Conservation (phyloP, 2,329 filamentous ascomycete species). For the Pseudocercospora musae region DNA sequence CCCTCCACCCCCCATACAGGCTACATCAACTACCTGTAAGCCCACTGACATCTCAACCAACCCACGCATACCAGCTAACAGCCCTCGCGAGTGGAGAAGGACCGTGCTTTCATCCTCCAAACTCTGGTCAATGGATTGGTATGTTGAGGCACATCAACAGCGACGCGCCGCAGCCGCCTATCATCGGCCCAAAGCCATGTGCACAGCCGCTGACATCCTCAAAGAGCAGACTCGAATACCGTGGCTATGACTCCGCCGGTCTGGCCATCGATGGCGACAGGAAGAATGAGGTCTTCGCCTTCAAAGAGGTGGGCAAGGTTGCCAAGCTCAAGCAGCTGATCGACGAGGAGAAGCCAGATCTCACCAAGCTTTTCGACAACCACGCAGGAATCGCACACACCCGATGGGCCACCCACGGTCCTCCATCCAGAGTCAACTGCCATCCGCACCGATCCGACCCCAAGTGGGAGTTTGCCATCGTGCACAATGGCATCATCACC, state of each 20-base stretch:
- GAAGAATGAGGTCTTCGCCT: constrained; percentile 95
- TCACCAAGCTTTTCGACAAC: constrained; percentile 92
- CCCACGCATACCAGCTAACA: neutral
- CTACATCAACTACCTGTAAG: constrained; percentile 96
- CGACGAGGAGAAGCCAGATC: constrained; percentile 75
- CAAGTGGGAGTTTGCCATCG: constrained; percentile 92
- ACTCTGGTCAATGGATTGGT: constrained; percentile 89
- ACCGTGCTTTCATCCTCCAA: constrained; percentile 92
- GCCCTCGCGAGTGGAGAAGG: constrained; percentile 64
- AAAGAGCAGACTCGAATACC: constrained; percentile 83
- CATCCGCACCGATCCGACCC: constrained; percentile 97
- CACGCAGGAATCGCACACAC: constrained; percentile 99
- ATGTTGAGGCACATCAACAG: too few species aligned
- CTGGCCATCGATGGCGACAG: constrained; percentile 96
- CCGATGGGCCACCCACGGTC: constrained; percentile 96
- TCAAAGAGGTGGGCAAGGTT: constrained; percentile 99
- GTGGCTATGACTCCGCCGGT: constrained; percentile 97
- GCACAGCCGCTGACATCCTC: constrained; percentile 27
- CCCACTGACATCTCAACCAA: neutral
- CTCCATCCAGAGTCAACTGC: constrained; percentile 92
- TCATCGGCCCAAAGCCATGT: constrained; percentile 5
- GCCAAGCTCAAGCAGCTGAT: constrained; percentile 94
- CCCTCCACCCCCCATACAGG: constrained; percentile 83
- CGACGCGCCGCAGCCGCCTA: neutral
- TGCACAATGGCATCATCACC: constrained; percentile 99